Evolutionary conservation across 176 grass and related monocot species (phyloP).

Genomic region (Triticum aestivum): IWGSC_CS_RefSeq_v2.1 NC_057794.1:575669157-575669656

Average conservation of each 20-base stretch:
- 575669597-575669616: background rate
- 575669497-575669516: slow-evolving; percentile 19
- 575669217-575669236: slow-evolving; percentile 17
- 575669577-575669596: background rate
- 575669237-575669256: background rate
- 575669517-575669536: slow-evolving; percentile 25
- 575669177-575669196: slow-evolving; percentile 24
- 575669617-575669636: slow-evolving; percentile 32
- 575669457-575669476: slow-evolving; percentile 26
- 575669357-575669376: background rate
- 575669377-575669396: slow-evolving; percentile 28
- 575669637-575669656: slow-evolving; percentile 45
- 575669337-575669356: slow-evolving; percentile 1
- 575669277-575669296: background rate
- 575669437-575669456: slow-evolving; percentile 49
- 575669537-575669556: background rate
- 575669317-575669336: background rate
- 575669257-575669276: slow-evolving; percentile 12
- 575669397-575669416: slow-evolving; percentile 91
- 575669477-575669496: slow-evolving; percentile 37
- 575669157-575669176: slow-evolving; percentile 39
- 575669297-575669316: no score
- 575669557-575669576: background rate
- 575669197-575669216: slow-evolving; percentile 8
- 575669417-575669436: slow-evolving; percentile 84